Percentiles rank a stretch among this genome's conserved stretches.
Evolutionary conservation across 2,329 filamentous ascomycete species (phyloP).

Genomic region (Beauveria sp.): DNA sequence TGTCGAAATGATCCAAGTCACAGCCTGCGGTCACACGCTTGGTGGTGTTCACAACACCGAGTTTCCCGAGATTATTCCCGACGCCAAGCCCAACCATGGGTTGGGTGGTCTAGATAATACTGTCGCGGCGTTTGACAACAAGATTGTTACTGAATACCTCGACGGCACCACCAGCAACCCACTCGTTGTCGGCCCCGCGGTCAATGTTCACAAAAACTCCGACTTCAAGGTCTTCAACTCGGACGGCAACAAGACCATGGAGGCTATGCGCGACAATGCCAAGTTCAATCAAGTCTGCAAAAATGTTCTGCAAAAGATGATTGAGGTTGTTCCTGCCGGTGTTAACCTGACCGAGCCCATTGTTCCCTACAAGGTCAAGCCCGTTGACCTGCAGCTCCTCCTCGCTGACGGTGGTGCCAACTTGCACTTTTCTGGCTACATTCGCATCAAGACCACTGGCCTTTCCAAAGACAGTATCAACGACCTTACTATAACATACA

Average conservation of each 20-base stretch:
- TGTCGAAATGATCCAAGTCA: conserved; percentile 52
- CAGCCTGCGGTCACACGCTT: conserved; percentile 54
- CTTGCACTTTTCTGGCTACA: conserved; percentile 45
- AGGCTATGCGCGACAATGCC: conserved; percentile 34
- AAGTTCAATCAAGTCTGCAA: conserved; percentile 42
- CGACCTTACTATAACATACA: conserved; percentile 46
- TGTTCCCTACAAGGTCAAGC: conserved; percentile 51
- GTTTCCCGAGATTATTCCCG: conserved; percentile 45
- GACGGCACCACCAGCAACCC: conserved; percentile 46
- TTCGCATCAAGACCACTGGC: conserved; percentile 48
- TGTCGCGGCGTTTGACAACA: conserved; percentile 45
- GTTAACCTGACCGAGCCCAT: conserved; percentile 46
- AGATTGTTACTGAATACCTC: conserved; percentile 49
- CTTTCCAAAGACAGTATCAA: conserved; percentile 34
- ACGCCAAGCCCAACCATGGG: conserved; percentile 35
- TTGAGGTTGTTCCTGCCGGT: conserved; percentile 48
- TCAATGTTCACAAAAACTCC: conserved; percentile 37
- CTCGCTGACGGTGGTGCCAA: conserved; percentile 40
- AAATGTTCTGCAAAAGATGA: conserved; percentile 50
- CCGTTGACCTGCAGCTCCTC: conserved; percentile 47
- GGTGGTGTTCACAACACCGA: conserved; percentile 50
- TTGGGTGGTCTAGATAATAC: conserved; percentile 40
- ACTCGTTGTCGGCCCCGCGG: conserved; percentile 44
- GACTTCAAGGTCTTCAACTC: conserved; percentile 49
- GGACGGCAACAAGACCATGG: conserved; percentile 49